Base-by-base conservation (phyloP, 352 stramenopile genomes). In the Phytophthora uliginosa region DNA sequence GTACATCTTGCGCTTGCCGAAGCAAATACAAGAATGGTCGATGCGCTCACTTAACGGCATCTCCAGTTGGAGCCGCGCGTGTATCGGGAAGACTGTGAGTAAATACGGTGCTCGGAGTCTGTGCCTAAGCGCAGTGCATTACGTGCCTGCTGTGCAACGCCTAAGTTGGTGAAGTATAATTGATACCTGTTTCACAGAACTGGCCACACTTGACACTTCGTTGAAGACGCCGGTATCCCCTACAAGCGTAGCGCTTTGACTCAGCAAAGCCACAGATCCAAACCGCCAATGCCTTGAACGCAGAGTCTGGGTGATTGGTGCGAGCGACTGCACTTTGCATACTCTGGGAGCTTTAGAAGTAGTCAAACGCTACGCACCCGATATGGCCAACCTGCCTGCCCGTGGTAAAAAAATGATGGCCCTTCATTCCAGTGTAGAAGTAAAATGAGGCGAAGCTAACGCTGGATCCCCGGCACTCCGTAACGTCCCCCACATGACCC, bases 371-470 rank as follows among this genome's bases (percentile, higher is more conserved):
- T 26, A 12, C 7, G 9, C 8, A 9, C 6, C 18, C 17, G 18
- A 22, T 18, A 50, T 15, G 42, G 7, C 42, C 45, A 26, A 24
- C n/a, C 7, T 31, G 20, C 8, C n/a, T 28, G 22, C 7, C 48
- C 22, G 50, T 36, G 26, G 50, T 56, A 56, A 34, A 34, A 50
- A 36, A n/a, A n/a, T n/a, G 24, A 33, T 38, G 24, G 50, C 50
- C 20, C 9, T 40, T 40, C 34, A 12, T 4, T 17, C 50, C 13
- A n/a, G 9, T 12, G 22, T 22, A 33, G 24, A 56, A 56, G 50
- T 54, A 34, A 38, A 56, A 24, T 56, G 50, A 36, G 9, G 24
- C 22, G 50, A 36, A 56, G 50, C 13, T 56, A 56, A 56, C n/a
- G 24, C 22, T 36, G 22, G 24, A 31, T 24, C n/a, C 42, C 3